Base-by-base conservation (phyloP, 2,329 filamentous ascomycete species). In the Aspergillus sclerotialis region DNA sequence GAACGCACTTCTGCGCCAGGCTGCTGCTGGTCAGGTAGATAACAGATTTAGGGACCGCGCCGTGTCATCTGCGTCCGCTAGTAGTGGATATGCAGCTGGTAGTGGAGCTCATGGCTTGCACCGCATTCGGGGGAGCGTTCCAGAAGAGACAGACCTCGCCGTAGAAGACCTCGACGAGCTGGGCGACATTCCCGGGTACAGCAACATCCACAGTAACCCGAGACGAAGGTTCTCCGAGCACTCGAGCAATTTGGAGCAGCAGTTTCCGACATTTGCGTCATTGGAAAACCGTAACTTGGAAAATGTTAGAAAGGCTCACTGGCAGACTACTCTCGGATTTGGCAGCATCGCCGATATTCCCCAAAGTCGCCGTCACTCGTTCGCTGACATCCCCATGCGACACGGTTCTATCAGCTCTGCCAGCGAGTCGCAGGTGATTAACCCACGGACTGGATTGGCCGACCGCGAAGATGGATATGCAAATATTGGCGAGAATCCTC, bases 341-440 rank as follows among this genome's bases (percentile, higher is more conserved):
- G 64, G 65, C 16, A 55, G 64, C 35, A 53, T 67, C 28, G 48
- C 56, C 21, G 68, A 70, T 39, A 52, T 63, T 15, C 61, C 68
- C 18, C 68, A 71, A 43, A 71, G 68, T 42, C 65, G 68, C 24
- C 65, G 68, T 13, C 68, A 72, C 46, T 71, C 68, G 11, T 70
- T 72, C 38, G 68, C 68, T 17, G 68, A 71, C 40, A 64, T 71
- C 28, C 66, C 68, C 8, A 64, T 67, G 23, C 60, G 68, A 27
- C 64, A 70, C 33, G 50, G 52, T 17, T 70, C 68, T 8, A 53
- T 69, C 31, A 52, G 61, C 34, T 56, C 63, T 32, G 50, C 58
- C 39, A 45, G 57, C 48, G 57, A 64, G 28, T 34, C 51, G 16
- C 49, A 60, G 31, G 38, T 44, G 13, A 35, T 42, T 10, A 38